Conservation (phyloP, 1,284 basidiomycete species). For the Cutaneotrichosporon sp. region DNA sequence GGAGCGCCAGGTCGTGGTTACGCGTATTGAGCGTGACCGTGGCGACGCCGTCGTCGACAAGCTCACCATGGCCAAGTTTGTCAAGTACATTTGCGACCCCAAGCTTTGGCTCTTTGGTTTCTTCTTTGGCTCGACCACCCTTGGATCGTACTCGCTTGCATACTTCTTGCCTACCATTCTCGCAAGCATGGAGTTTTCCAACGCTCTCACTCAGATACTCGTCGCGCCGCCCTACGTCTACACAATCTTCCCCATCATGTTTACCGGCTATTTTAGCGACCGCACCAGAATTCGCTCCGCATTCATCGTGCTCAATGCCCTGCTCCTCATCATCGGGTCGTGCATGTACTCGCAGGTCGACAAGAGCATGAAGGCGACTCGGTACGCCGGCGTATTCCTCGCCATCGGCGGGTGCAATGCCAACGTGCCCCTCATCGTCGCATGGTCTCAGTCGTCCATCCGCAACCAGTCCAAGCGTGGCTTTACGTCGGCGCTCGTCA, state of each 20-base stretch:
- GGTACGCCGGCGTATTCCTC: constrained; percentile 44
- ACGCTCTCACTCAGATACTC: constrained; percentile 37
- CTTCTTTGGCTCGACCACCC: constrained; percentile 41
- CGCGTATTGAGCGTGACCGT: constrained; percentile 19
- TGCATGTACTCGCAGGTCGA: constrained; percentile 18
- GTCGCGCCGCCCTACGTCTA: constrained; percentile 48
- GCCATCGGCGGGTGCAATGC: constrained; percentile 40
- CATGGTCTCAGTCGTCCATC: constrained; percentile 48
- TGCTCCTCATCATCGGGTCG: constrained; percentile 12
- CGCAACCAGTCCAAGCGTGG: constrained; percentile 46
- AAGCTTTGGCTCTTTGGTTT: constrained; percentile 50
- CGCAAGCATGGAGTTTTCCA: constrained; percentile 43
- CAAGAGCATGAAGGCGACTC: constrained; percentile 3
- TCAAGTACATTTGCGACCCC: constrained; percentile 38
- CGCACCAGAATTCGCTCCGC: constrained; percentile 19
- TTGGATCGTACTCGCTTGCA: constrained; percentile 21
- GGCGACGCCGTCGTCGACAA: constrained; percentile 47
- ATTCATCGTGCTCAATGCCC: constrained; percentile 13
- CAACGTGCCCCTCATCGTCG: constrained; percentile 37
- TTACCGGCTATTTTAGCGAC: constrained; percentile 43
- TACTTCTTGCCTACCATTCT: constrained; percentile 50
- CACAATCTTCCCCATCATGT: constrained; percentile 41
- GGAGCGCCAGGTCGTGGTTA: constrained; percentile 7
- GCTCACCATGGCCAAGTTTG: constrained; percentile 34
- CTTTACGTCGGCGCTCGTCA: constrained; percentile 43